These are phyloP conservation scores for Solanum dulcamara DNA, from an alignment of 257 asterid species.

Conservation along the genomic window DNA sequence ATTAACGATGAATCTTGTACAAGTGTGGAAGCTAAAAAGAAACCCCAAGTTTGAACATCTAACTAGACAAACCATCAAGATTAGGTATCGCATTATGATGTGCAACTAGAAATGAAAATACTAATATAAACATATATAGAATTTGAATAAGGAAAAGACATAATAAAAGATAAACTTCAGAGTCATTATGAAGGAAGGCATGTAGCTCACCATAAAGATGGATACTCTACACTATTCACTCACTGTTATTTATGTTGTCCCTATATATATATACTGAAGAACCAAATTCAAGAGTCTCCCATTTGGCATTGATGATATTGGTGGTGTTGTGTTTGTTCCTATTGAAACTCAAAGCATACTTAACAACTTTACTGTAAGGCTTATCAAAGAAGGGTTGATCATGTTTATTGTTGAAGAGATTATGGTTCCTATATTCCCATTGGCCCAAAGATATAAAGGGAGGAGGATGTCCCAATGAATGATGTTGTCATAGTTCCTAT, in stretches of 20 bases:
- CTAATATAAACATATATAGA: background rate
- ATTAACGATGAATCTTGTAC: background rate
- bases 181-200: background rate
- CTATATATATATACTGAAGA: background rate
- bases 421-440: background rate
- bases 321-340: background rate
- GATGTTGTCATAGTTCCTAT: too few species aligned
- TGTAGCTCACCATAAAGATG: background rate
- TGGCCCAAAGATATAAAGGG: background rate
- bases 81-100: background rate
- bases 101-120: background rate
- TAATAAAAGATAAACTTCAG: background rate
- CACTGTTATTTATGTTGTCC: too few species aligned
- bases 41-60: background rate
- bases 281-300: background rate
- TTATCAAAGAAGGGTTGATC: background rate
- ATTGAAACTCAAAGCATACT: background rate
- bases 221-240: background rate
- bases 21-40: background rate
- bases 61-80: background rate
- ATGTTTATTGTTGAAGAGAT: background rate
- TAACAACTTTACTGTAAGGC: background rate
- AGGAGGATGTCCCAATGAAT: background rate
- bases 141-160: background rate
- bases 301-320: background rate